Evolutionary conservation across 2,329 filamentous ascomycete genomes (phyloP), one percentile per base, ranked within the genome.

Genomic region (Curvularia hawaiiensis): DNA sequence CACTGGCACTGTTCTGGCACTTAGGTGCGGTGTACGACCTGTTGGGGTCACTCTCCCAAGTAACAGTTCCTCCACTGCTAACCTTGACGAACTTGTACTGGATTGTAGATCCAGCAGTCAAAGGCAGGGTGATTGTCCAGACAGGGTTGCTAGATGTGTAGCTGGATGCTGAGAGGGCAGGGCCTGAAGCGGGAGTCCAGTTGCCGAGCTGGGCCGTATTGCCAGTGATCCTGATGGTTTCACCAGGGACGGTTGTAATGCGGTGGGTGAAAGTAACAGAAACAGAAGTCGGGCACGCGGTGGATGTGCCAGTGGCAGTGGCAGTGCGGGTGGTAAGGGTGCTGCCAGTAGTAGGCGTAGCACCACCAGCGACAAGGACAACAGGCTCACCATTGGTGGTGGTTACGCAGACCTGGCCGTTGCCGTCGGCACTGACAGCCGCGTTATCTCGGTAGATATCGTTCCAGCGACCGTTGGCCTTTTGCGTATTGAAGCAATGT

Each of bases 171-270:
- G 75, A 73, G 45, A 84, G 66, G 12, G 76, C 72, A 55, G 75
- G 75, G 6, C 75, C 78, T 12, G 67, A 73, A 9, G 66, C 67
- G 4, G 79, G 51, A 16, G 77, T 69, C 80, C 81, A 83, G 24
- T 59, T 67, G 0, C 80, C 81, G 0, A 84, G 71, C 49, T 80
- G 78, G 2, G 73, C 59, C 1, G 73, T 75, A 63, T 76, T 79
- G 35, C 82, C 82, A 0, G 76, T 65, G 3, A 84, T 69, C 48
- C 78, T 79, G 38, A 84, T 67, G 30, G 80, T 82, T 56, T 84
- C 81, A 20, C 82, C 82, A 45, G 70, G 79, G 44, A 77, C 79
- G 1, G 81, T 84, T 1, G 70, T 70, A 5, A 80, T 78, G 50
- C 79, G 78, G 14, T 83, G 74, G 28, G 76, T 72, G 67, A 84